These are phyloP conservation scores for Deinandra increscens DNA, from an alignment of 129 eudicot species.

Conservation along the genomic window DNA sequence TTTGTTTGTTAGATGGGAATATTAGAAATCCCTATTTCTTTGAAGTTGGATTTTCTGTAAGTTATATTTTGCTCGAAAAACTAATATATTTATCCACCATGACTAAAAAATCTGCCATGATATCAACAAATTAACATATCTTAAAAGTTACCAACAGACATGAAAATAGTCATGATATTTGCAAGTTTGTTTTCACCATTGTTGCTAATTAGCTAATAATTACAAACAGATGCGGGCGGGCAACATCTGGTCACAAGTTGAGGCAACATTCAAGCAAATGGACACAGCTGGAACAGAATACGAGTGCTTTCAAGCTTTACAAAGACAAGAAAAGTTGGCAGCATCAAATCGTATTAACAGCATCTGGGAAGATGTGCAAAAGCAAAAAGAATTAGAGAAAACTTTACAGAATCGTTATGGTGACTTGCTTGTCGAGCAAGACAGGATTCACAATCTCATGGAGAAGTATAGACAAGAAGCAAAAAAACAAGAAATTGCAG, in stretches of 20 bases:
- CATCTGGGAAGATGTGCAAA: conserved; percentile 93
- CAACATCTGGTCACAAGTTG: conserved; percentile 76
- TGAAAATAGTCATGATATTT: not conserved
- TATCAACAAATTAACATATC: not conserved
- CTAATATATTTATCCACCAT: no score
- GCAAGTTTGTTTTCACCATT: not conserved
- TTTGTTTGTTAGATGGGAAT: no score
- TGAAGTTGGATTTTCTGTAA: no score
- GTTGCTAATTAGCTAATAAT: conserved; percentile 5
- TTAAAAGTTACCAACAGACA: not conserved
- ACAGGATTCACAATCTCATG: conserved; percentile 49
- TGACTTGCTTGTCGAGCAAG: conserved; percentile 56
- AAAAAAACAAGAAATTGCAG: conserved; percentile 39
- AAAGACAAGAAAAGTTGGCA: conserved; percentile 78
- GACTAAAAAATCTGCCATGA: not conserved
- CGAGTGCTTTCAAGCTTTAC: conserved; percentile 83
- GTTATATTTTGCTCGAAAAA: no score
- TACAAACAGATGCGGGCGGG: conserved; percentile 61
- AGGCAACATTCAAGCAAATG: conserved; percentile 87
- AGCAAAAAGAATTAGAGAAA: conserved; percentile 85
- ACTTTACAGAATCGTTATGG: conserved; percentile 74
- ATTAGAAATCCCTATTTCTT: no score
- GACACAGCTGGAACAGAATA: conserved; percentile 92
- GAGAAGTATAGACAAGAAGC: conserved; percentile 47
- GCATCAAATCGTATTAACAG: conserved; percentile 68